Evolutionary conservation across 352 stramenopile species (phyloP).

Genomic region (Phytophthora macrochlamydospora): DNA sequence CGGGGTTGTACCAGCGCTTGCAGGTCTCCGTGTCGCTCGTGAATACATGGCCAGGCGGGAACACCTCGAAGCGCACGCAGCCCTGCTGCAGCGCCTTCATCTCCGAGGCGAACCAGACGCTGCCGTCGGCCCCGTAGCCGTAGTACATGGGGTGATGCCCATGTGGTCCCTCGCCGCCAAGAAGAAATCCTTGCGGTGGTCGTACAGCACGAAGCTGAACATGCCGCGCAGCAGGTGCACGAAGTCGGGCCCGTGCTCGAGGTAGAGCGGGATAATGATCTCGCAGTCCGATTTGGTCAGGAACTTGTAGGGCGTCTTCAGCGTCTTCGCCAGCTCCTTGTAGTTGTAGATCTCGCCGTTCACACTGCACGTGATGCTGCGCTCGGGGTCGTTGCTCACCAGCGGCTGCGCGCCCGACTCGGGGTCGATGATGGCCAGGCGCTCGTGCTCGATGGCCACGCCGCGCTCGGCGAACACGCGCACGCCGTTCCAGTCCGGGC

Average conservation of each 20-base stretch:
- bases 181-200: constrained; percentile 93
- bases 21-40: constrained; percentile 90
- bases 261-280: constrained; percentile 97
- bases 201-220: constrained; percentile 99
- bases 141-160: constrained; percentile 99
- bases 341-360: constrained; percentile 99
- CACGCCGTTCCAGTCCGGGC: constrained; percentile 96
- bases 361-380: constrained; percentile 93
- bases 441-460: constrained; percentile 96
- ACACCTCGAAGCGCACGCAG: constrained; percentile 87
- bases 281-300: constrained; percentile 98
- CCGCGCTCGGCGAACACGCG: constrained; percentile 76
- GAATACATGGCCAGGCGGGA: constrained; percentile 92
- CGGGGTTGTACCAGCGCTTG: constrained; percentile 95
- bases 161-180: constrained; percentile 97
- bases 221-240: constrained; percentile 95
- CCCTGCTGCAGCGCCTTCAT: constrained; percentile 96
- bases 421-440: constrained; percentile 98
- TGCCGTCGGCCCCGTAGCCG: constrained; percentile 96
- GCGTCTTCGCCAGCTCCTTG: constrained; percentile 92
- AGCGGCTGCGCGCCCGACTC: constrained; percentile 95
- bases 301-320: constrained; percentile 92
- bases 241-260: constrained; percentile 90
- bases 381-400: constrained; percentile 80
- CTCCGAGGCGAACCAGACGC: constrained; percentile 96